A percentile compares a stretch with the other conserved stretches of the same genome.
These are phyloP conservation scores for Podila minutissima DNA, from an alignment of 192 early-diverging fungal genomes.

Conservation along the genomic window DNA sequence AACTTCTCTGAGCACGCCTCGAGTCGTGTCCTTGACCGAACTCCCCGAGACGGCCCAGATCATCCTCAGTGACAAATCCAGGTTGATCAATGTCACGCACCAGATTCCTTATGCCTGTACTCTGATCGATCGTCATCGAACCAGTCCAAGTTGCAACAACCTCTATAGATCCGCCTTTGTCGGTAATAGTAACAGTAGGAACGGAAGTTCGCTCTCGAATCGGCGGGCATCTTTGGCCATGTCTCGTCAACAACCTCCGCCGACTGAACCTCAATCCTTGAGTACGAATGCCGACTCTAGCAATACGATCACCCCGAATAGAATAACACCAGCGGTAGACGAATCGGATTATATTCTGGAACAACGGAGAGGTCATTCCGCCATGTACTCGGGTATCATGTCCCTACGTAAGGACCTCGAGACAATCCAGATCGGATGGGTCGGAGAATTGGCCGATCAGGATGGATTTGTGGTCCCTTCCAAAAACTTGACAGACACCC, in stretches of 20 bases:
- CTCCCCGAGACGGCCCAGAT: conserved; percentile 38
- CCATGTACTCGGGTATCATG: conserved; percentile 86
- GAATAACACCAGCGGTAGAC: too few relatives aligned
- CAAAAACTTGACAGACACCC: conserved; percentile 58
- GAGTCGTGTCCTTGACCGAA: conserved; percentile 28
- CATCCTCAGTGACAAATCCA: conserved; percentile 25
- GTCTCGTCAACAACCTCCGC: background rate
- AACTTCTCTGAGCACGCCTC: background rate
- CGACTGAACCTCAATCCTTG: background rate
- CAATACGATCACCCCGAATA: background rate
- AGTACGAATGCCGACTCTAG: background rate
- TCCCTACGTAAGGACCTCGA: conserved; percentile 68
- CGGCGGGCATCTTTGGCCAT: conserved; percentile 1
- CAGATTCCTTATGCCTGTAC: conserved; percentile 58
- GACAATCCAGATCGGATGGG: conserved; percentile 80
- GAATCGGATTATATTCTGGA: conserved; percentile 53
- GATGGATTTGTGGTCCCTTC: conserved; percentile 50
- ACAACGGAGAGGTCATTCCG: conserved; percentile 84
- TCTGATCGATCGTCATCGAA: conserved; percentile 10
- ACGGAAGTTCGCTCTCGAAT: background rate
- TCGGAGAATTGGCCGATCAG: conserved; percentile 65
- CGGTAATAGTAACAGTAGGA: background rate
- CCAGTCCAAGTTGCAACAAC: background rate
- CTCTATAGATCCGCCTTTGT: background rate
- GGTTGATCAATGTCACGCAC: conserved; percentile 65